These are phyloP conservation scores for Astragalus glycyphyllos DNA, from an alignment of 306 rosid genomes.

Conservation along the genomic window DNA sequence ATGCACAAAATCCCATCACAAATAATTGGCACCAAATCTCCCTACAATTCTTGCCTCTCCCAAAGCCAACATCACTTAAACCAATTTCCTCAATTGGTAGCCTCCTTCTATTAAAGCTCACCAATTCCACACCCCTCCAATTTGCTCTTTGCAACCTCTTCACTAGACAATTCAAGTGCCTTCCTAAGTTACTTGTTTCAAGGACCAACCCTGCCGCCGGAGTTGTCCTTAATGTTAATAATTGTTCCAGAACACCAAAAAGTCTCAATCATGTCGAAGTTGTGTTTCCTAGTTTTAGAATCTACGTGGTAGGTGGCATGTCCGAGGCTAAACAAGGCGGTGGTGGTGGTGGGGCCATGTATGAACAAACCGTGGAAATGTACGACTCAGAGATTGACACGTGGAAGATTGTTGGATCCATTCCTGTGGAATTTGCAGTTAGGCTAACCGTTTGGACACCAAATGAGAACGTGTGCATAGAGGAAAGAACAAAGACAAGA, in stretches of 20 bases:
- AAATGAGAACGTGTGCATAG: constrained; percentile 57
- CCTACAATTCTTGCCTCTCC: constrained; percentile 55
- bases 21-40: constrained; percentile 63
- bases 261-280: neutral
- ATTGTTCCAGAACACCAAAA: too few species aligned
- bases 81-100: constrained; percentile 56
- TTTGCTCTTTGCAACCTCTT: constrained; percentile 71
- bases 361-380: constrained; percentile 63
- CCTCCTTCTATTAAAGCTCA: constrained; percentile 56
- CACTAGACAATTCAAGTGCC: constrained; percentile 55
- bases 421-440: constrained; percentile 68
- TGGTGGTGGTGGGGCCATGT: constrained; percentile 49
- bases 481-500: constrained; percentile 21
- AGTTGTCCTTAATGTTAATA: constrained; percentile 27
- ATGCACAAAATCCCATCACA: constrained; percentile 57
- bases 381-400: constrained; percentile 57
- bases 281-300: constrained; percentile 42
- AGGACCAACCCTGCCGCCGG: constrained; percentile 82
- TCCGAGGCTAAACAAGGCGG: constrained; percentile 43
- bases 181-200: constrained; percentile 53
- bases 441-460: constrained; percentile 90
- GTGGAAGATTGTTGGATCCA: constrained; percentile 58
- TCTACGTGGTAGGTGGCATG: constrained; percentile 80
- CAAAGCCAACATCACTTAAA: constrained; percentile 1
- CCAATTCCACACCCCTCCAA: constrained; percentile 48